Percentiles rank a stretch among this genome's conserved stretches.
These are phyloP conservation scores for Acanthochlamys bracteata DNA, from an alignment of 106 monocot species.

Conservation along the genomic window DNA sequence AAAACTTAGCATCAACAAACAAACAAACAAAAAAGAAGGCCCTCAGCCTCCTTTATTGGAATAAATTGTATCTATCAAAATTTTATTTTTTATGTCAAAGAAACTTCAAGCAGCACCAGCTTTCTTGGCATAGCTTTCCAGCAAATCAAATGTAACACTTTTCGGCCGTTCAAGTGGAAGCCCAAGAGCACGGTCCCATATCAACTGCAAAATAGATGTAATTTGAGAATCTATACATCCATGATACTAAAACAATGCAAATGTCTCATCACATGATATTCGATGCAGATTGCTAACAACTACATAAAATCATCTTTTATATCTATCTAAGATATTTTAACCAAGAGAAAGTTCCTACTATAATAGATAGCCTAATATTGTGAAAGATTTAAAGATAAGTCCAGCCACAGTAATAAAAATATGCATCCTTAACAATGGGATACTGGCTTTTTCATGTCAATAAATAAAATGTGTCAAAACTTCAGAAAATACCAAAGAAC, in stretches of 20 bases:
- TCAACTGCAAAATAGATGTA: slow-evolving; percentile 42
- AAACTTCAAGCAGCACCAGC: slow-evolving; percentile 10
- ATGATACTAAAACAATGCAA: background rate
- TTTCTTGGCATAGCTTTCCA: slow-evolving; percentile 75
- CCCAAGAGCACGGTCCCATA: slow-evolving; percentile 97
- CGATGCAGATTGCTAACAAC: too few relatives aligned
- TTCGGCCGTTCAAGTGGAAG: slow-evolving; percentile 94
- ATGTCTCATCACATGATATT: background rate
- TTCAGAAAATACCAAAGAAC: background rate
- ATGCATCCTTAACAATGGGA: too few relatives aligned
- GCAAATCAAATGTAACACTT: slow-evolving; percentile 97
- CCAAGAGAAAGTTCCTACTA: too few relatives aligned
- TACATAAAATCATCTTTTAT: too few relatives aligned
- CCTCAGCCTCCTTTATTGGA: too few relatives aligned
- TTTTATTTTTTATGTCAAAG: background rate
- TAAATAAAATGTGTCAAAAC: background rate
- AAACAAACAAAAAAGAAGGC: too few relatives aligned
- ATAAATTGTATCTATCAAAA: too few relatives aligned
- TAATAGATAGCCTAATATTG: too few relatives aligned
- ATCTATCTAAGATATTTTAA: too few relatives aligned
- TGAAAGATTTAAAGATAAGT: too few relatives aligned
- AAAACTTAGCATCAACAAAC: too few relatives aligned
- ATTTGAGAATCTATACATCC: background rate
- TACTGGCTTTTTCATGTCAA: background rate
- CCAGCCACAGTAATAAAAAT: too few relatives aligned